Percentiles rank a stretch among this genome's conserved stretches.
phyloP scores from a whole-genome alignment of 2,329 filamentous ascomycete genomes.

The Colletotrichum falcatum region DNA sequence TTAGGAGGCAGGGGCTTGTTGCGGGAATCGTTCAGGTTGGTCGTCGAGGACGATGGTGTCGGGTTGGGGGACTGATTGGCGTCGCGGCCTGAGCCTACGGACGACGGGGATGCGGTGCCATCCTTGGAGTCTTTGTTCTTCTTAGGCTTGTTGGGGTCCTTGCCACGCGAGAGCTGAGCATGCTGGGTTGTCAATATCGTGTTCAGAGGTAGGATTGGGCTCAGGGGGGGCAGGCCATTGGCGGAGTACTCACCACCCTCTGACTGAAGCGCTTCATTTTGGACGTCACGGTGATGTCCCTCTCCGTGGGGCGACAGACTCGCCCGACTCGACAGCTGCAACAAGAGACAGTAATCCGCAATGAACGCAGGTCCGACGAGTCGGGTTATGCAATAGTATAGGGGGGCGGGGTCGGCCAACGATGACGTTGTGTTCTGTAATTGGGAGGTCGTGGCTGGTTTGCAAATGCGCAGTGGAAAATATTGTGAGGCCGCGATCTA shows the following conservation, averaged over 20 bases:
- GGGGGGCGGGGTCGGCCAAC: conserved; percentile 17
- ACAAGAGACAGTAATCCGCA: conserved; percentile 25
- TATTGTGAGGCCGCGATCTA: conserved; percentile 5
- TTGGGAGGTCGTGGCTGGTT: conserved; percentile 6
- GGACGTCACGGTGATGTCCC: conserved; percentile 49
- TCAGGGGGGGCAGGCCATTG: conserved; percentile 28
- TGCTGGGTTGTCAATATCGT: conserved; percentile 61
- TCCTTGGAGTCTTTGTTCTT: conserved; percentile 79
- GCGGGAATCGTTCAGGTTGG: conserved; percentile 85
- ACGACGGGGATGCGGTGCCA: conserved; percentile 84
- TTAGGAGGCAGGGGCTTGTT: conserved; percentile 81
- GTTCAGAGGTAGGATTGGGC: conserved; percentile 35
- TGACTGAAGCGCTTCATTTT: conserved; percentile 98
- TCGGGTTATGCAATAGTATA: conserved; percentile 5
- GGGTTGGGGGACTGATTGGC: conserved; percentile 70
- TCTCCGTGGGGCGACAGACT: conserved; percentile 38
- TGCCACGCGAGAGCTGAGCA: conserved; percentile 88
- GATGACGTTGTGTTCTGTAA: neutral
- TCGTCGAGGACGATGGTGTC: conserved; percentile 91
- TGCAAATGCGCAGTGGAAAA: conserved; percentile 16
- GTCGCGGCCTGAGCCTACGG: conserved; percentile 63
- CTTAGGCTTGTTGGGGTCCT: conserved; percentile 87
- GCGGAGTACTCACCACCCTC: conserved; percentile 82
- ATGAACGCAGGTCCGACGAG: conserved; percentile 32
- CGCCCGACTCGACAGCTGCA: conserved; percentile 35